phyloP scores from a whole-genome alignment of 805 yeast genomes.

The Tetrapisispora namnaoensis region DNA sequence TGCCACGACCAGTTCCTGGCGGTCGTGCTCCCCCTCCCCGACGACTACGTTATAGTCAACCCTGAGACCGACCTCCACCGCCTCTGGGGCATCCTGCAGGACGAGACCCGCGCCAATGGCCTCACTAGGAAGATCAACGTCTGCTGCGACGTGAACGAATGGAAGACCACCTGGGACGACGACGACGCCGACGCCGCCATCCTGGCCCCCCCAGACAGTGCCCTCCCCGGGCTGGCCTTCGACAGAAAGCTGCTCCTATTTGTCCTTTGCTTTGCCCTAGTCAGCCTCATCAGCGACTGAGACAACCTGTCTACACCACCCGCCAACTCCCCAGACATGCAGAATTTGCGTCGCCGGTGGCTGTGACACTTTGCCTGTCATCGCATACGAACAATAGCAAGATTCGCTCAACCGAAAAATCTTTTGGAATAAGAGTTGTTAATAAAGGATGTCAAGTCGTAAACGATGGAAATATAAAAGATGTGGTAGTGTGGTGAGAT shows the following conservation, averaged over 20 bases:
- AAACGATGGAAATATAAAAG: no score
- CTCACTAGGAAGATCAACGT: background rate
- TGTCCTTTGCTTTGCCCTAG: background rate
- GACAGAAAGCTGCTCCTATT: background rate
- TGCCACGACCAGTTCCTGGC: background rate
- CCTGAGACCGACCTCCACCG: background rate
- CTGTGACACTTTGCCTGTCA: slow-evolving; percentile 17
- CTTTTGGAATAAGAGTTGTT: background rate
- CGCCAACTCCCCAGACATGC: no score
- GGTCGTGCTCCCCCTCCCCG: background rate
- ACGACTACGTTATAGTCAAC: background rate
- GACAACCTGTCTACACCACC: no score
- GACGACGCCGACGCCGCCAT: background rate
- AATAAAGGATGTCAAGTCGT: no score
- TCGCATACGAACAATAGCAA: no score
- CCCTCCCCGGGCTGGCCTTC: background rate
- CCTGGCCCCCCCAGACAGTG: background rate
- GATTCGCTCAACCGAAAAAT: background rate
- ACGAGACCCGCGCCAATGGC: background rate
- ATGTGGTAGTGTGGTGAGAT: no score
- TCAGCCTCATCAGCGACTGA: background rate
- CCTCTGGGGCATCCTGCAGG: background rate
- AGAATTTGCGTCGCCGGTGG: slow-evolving; percentile 1
- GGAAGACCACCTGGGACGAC: slow-evolving; percentile 1
- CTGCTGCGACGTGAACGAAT: background rate